Evolutionary conservation across 2,329 filamentous ascomycete genomes (phyloP).

Genomic region (Scolecobasidium constrictum): DNA sequence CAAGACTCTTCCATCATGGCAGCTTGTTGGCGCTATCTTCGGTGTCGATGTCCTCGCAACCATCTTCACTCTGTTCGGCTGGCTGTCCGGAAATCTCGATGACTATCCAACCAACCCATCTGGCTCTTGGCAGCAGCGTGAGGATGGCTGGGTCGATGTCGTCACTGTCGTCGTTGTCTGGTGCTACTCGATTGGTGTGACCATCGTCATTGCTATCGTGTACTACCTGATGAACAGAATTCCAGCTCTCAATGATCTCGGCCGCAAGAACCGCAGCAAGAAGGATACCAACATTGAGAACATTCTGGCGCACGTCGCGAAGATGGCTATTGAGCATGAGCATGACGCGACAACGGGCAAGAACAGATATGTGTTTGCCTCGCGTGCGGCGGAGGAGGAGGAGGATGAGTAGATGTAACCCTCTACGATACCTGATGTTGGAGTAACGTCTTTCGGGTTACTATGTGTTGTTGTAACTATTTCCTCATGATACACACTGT

Average conservation of each 20-base stretch:
- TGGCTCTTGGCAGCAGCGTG: constrained; percentile 26
- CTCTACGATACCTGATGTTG: no score
- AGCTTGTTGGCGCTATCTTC: constrained; percentile 60
- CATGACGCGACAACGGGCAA: constrained; percentile 34
- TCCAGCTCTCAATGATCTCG: constrained; percentile 48
- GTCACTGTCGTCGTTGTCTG: constrained; percentile 56
- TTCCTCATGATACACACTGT: no score
- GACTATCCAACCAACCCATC: constrained; percentile 30
- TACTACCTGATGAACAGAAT: constrained; percentile 53
- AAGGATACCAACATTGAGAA: constrained; percentile 57
- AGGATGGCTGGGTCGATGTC: constrained; percentile 46
- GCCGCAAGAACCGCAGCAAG: constrained; percentile 49
- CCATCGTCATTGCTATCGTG: constrained; percentile 54
- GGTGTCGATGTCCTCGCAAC: constrained; percentile 62
- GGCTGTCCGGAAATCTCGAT: constrained; percentile 47
- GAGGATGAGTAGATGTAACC: constrained; percentile 40
- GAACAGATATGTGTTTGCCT: constrained; percentile 32
- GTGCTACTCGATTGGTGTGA: constrained; percentile 56
- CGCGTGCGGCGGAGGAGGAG: constrained; percentile 34
- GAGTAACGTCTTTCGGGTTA: no score
- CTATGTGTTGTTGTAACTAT: no score
- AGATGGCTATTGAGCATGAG: constrained; percentile 51
- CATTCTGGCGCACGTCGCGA: constrained; percentile 53
- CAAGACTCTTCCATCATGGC: constrained; percentile 64
- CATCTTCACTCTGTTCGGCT: constrained; percentile 65